Percentiles rank a stretch among this genome's conserved stretches.
Conservation (phyloP, 1,284 basidiomycete genomes). For the Heterobasidion irregulare region DNA sequence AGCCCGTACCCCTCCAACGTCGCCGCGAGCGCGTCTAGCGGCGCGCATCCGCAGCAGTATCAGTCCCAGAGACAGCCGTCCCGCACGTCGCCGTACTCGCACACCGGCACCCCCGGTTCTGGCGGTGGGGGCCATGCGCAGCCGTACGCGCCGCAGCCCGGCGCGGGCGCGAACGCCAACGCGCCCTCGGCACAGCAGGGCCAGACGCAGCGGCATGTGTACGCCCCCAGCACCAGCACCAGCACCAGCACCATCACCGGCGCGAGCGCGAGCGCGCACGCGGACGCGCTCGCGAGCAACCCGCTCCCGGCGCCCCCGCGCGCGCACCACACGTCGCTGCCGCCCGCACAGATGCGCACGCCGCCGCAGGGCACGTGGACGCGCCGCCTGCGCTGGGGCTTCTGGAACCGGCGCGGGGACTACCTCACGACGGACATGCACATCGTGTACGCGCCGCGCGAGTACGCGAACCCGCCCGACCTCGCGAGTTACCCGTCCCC, state of each 20-base stretch:
- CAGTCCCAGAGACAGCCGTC: background rate
- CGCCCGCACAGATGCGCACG: slow-evolving; percentile 17
- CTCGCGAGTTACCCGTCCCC: slow-evolving; percentile 47
- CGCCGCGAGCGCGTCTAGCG: no score
- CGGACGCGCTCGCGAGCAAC: slow-evolving; percentile 7
- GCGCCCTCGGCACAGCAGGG: no score
- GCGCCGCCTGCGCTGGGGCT: slow-evolving; percentile 37
- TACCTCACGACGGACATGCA: slow-evolving; percentile 44
- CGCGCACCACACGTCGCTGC: slow-evolving; percentile 19
- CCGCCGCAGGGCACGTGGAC: slow-evolving; percentile 4
- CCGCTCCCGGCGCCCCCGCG: slow-evolving; percentile 22
- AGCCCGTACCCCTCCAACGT: no score
- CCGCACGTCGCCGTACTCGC: background rate
- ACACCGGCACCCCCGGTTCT: no score
- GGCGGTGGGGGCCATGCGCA: background rate
- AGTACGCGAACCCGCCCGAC: slow-evolving; percentile 44
- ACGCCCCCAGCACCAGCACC: background rate
- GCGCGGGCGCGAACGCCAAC: background rate
- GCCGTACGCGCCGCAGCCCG: background rate
- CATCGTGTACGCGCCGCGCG: slow-evolving; percentile 54
- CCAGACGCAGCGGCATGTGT: no score
- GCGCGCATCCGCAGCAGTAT: no score
- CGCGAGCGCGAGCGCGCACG: slow-evolving; percentile 1
- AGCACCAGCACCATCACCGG: no score
- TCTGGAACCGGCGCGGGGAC: slow-evolving; percentile 65